Conservation (phyloP, 306 rosid genomes). For the Cicer judaicum region DNA sequence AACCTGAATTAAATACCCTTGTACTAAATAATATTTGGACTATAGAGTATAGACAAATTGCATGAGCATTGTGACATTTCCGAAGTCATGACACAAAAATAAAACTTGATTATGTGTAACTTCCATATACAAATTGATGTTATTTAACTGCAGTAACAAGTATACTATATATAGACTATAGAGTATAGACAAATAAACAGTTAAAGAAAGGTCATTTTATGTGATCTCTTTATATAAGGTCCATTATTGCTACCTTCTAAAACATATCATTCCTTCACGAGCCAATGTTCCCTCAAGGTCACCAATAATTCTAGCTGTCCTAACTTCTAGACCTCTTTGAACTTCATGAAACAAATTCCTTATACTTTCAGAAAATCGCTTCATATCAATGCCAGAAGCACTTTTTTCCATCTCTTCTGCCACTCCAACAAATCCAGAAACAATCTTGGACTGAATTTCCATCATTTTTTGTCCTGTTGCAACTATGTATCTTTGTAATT, state of each 20-base stretch:
- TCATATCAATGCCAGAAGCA: conserved; percentile 69
- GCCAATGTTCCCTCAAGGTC: conserved; percentile 94
- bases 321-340: conserved; percentile 90
- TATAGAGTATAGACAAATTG: no score
- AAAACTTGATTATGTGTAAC: neutral
- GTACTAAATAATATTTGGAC: no score
- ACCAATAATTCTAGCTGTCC: conserved; percentile 84
- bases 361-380: conserved; percentile 68
- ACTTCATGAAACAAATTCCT: conserved; percentile 79
- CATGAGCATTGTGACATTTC: no score
- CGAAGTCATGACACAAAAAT: no score
- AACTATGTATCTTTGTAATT: conserved; percentile 86
- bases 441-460: conserved; percentile 74
- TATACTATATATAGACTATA: conserved; percentile 32
- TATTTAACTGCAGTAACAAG: conserved; percentile 40
- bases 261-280: conserved; percentile 84
- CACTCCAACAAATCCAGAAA: conserved; percentile 63
- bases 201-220: conserved; percentile 24
- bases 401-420: conserved; percentile 71
- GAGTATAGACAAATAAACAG: conserved; percentile 44
- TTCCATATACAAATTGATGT: conserved; percentile 57
- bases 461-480: conserved; percentile 82
- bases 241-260: conserved; percentile 58
- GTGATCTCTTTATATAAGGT: conserved; percentile 5
- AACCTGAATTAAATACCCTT: no score